Base-by-base conservation (phyloP, 2,329 filamentous ascomycete genomes). In the Chrysoporthe deuterocubensis region DNA sequence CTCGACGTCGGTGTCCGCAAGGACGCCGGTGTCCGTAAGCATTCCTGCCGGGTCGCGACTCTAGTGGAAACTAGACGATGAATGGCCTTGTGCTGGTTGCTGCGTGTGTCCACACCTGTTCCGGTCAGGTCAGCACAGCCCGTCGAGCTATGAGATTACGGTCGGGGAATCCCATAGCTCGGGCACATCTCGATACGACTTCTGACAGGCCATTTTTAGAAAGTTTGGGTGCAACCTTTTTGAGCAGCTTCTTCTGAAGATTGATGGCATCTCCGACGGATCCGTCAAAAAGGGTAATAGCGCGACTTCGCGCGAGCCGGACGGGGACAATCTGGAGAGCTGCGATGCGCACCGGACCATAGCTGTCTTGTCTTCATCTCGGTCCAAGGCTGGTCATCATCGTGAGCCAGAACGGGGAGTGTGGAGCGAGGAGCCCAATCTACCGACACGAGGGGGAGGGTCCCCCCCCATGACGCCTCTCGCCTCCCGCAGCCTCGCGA, bases 261-360 rank as follows among this genome's bases (percentile, higher is more conserved):
- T 26, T 44, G 46, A 42, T 46, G 57, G 56, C 57, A 66, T 66
- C 3, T 61, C 57, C 64, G 64, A 26, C 26, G 52, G 34, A 40
- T 56, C 40, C 34, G 57, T 26, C 26, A 26, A 26, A 26, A 26
- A 44, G 26, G 44, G 37, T n/a, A 21, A 37, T 4, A 13, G 46
- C 59, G 16, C 34, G 43, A 48, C 43, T 43, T 37, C 2, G 43
- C 40, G 9, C 37, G 34, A 16, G 14, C 16, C 9, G 6, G 34
- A n/a, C 9, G 8, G 3, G 8, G 54, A 18, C 54, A 18, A 13
- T 18, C n/a, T 8, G 54, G 14, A 57, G 32, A 18, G 16, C 40
- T 26, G 16, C 32, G 18, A 14, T 61, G 42, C 18, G 2, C 9
- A 44, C 26, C 26, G 26, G 26, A 26, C 26, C 26, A 26, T 26